phyloP scores from a whole-genome alignment of 2,329 filamentous ascomycete genomes.

The Rutstroemia sp. region DNA sequence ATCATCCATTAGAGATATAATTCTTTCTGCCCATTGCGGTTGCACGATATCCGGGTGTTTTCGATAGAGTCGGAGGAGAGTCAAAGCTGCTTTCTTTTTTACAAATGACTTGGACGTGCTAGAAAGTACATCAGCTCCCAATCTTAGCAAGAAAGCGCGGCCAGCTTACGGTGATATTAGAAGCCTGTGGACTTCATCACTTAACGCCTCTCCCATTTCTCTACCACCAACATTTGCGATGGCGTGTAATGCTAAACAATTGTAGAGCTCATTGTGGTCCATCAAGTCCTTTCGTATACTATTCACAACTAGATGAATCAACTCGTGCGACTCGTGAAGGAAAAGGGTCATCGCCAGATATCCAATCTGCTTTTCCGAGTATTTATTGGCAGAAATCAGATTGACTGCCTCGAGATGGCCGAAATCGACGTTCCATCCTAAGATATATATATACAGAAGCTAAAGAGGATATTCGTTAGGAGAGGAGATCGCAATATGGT shows the following conservation, averaged over 20 bases:
- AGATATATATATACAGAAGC: conserved; percentile 97
- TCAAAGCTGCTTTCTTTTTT: conserved; percentile 97
- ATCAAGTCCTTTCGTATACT: conserved; percentile 94
- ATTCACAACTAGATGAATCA: conserved; percentile 93
- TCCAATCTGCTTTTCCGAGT: conserved; percentile 98
- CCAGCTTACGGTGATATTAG: conserved; percentile 81
- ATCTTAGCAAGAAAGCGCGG: not conserved
- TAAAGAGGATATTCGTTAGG: conserved; percentile 8
- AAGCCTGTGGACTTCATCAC: conserved; percentile 83
- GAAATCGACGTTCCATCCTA: conserved; percentile 98
- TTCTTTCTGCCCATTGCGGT: conserved; percentile 93
- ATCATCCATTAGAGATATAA: conserved; percentile 99
- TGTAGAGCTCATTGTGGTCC: conserved; percentile 95
- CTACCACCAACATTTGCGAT: conserved; percentile 95
- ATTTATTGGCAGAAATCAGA: conserved; percentile 91
- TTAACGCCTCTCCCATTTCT: conserved; percentile 94
- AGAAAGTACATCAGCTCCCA: conserved; percentile 1
- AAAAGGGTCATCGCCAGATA: conserved; percentile 97
- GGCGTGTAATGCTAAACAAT: conserved; percentile 91
- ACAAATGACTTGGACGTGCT: conserved; percentile 91
- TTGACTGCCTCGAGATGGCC: conserved; percentile 98
- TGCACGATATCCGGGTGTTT: conserved; percentile 93
- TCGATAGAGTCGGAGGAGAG: conserved; percentile 84
- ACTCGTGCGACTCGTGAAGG: conserved; percentile 92
- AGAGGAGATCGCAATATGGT: not conserved